Evolutionary conservation across 257 asterid species (phyloP).

Genomic region (Solanum chiquidenum): DNA sequence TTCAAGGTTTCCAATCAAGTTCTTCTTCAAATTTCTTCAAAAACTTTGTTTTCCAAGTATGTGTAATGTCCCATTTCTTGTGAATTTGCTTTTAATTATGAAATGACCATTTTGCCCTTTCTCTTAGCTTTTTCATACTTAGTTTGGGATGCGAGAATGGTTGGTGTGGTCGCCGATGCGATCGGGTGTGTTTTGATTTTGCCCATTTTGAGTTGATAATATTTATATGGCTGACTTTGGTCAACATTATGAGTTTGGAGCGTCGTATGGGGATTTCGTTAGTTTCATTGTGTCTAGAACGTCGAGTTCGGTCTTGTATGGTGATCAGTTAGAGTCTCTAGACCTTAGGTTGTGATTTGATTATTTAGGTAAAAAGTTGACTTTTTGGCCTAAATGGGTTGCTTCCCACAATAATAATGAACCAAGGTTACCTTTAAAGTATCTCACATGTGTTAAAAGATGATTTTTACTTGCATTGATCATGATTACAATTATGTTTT

Average conservation of each 20-base stretch:
- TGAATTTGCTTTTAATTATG: too few species aligned
- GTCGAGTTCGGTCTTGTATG: not conserved
- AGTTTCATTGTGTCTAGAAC: not conserved
- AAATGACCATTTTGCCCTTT: too few species aligned
- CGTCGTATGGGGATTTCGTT: not conserved
- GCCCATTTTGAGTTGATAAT: not conserved
- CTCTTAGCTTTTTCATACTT: too few species aligned
- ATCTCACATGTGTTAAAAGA: not conserved
- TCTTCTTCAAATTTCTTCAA: not conserved
- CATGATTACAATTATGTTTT: not conserved
- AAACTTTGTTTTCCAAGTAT: not conserved
- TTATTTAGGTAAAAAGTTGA: not conserved
- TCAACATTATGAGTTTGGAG: not conserved
- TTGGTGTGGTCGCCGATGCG: not conserved
- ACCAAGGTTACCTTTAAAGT: not conserved
- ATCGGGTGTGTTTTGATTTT: not conserved
- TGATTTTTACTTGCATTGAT: not conserved
- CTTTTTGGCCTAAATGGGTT: not conserved
- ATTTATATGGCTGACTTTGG: not conserved
- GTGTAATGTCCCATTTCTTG: not conserved
- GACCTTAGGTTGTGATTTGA: not conserved
- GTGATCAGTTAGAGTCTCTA: not conserved
- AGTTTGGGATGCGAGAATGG: too few species aligned
- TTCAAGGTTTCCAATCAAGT: too few species aligned
- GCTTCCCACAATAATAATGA: not conserved